Conservation (phyloP, 2,329 filamentous ascomycete species). For the Apiospora rasikravindrae region DNA sequence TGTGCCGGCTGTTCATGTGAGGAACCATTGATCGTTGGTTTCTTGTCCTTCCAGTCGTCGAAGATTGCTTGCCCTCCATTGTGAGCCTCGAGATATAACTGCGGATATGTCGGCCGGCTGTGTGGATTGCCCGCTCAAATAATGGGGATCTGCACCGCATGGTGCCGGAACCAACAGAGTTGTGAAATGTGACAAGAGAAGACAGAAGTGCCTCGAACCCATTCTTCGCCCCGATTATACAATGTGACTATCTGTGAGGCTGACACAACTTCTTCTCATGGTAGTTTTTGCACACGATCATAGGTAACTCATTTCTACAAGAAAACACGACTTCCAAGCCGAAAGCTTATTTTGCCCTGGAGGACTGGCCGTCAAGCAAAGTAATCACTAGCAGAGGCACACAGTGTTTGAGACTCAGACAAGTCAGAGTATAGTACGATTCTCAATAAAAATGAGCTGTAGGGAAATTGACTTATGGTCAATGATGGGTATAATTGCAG, state of each 20-base stretch:
- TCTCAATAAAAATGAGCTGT: background rate
- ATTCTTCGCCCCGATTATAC: constrained; percentile 13
- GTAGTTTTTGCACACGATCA: background rate
- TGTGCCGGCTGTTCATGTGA: background rate
- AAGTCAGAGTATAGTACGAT: background rate
- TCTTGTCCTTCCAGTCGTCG: background rate
- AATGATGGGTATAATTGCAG: constrained; percentile 16
- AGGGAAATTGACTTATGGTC: constrained; percentile 3
- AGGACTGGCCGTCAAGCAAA: background rate
- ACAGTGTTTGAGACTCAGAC: background rate
- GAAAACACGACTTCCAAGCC: background rate
- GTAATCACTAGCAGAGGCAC: background rate
- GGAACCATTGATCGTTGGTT: background rate
- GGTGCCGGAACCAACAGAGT: constrained; percentile 11
- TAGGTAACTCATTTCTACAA: background rate
- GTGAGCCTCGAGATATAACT: background rate
- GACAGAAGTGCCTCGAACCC: background rate
- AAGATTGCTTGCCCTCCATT: background rate
- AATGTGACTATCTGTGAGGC: background rate
- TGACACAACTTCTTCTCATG: background rate
- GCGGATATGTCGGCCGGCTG: background rate
- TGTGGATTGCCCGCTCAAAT: constrained; percentile 12
- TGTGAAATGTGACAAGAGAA: background rate
- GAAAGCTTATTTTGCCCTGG: background rate
- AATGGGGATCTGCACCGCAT: background rate